Conservation (phyloP, 208 protist genomes). For the Angomonas ambiguus region DNA sequence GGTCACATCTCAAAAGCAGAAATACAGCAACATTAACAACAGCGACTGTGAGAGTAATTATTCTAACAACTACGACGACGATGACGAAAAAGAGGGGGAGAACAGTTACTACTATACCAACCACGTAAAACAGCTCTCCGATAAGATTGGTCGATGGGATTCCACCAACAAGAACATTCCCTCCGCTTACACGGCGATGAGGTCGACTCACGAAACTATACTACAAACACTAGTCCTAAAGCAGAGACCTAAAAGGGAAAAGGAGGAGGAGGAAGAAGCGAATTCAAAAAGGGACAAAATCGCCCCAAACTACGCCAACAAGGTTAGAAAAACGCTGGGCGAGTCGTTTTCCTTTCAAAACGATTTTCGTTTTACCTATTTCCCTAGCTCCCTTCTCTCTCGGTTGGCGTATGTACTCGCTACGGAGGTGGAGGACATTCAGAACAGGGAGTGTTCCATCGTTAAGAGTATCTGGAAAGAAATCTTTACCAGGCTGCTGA, state of each 20-base stretch:
- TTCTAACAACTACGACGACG: not conserved
- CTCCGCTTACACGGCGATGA: too few species aligned
- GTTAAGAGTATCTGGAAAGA: not conserved
- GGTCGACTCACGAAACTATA: too few species aligned
- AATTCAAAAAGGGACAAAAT: not conserved
- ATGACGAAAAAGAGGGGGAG: too few species aligned
- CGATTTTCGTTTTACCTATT: conserved; percentile 58
- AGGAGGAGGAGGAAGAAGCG: too few species aligned
- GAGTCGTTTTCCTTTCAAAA: not conserved
- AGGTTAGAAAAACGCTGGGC: not conserved
- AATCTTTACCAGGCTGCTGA: not conserved
- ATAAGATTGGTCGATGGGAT: too few species aligned
- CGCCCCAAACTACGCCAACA: not conserved
- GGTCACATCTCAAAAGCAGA: not conserved
- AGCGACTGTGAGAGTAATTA: not conserved
- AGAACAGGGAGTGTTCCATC: not conserved
- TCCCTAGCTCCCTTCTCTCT: conserved; percentile 65
- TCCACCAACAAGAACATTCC: too few species aligned
- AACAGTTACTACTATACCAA: too few species aligned
- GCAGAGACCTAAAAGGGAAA: too few species aligned
- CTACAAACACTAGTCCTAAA: too few species aligned
- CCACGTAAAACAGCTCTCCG: too few species aligned
- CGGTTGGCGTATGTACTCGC: conserved; percentile 57
- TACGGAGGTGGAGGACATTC: conserved; percentile 7
- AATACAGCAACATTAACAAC: not conserved